These are phyloP conservation scores for Cladosporium halotolerans DNA, from an alignment of 2,329 filamentous ascomycete species.

Conservation along the genomic window DNA sequence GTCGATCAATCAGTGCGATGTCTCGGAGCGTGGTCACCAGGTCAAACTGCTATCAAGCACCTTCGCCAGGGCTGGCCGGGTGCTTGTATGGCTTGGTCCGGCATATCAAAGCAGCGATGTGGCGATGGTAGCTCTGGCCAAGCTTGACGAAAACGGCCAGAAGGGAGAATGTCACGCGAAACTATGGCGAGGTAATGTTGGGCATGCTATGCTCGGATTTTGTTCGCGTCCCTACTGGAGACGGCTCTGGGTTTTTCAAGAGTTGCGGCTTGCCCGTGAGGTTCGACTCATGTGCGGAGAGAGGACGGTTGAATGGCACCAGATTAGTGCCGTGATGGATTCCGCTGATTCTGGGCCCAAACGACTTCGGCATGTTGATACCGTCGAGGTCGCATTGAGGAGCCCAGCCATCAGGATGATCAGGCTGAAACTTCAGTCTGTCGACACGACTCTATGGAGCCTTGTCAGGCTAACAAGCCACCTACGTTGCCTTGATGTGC, in stretches of 20 bases:
- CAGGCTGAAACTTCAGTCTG: not conserved
- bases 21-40: constrained; percentile 13
- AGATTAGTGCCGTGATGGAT: not conserved
- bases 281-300: not conserved
- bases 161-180: too few relatives aligned
- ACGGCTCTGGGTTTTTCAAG: not conserved
- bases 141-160: not conserved
- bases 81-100: constrained; percentile 12
- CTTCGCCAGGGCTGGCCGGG: constrained; percentile 6
- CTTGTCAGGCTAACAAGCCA: not conserved
- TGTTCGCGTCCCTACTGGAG: not conserved
- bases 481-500: not conserved
- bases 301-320: not conserved
- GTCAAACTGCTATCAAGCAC: constrained; percentile 16
- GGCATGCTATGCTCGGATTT: not conserved
- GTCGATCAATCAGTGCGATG: constrained; percentile 15
- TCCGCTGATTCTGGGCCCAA: not conserved
- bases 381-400: not conserved
- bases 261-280: not conserved
- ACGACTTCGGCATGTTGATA: not conserved
- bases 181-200: not conserved
- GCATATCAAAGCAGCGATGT: not conserved
- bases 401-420: not conserved
- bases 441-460: not conserved
- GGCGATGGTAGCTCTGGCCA: not conserved